Base-by-base conservation (phyloP, 306 rosid genomes). In the Luffa acutangula region DNA sequence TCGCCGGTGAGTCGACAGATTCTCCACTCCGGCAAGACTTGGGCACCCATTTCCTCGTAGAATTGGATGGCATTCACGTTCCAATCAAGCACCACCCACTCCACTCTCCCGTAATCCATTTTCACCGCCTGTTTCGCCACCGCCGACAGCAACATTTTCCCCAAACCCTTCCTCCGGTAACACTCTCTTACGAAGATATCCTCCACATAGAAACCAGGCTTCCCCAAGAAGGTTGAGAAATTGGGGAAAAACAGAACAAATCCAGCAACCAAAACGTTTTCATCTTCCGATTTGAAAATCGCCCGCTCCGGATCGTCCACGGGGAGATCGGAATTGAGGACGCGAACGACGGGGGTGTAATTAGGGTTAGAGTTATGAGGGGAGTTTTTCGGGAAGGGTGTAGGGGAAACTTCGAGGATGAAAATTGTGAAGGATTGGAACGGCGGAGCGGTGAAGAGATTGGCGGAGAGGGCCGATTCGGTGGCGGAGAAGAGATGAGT, bases 21-120 rank as follows among this genome's bases (percentile, higher is more conserved):
- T 90, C 96, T 87, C 97, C 94, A 94, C 17, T 92, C 94, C 52
- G 83, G 89, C 87, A 92, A 42, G 41, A 94, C 2, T 21, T 87
- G 82, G 5, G 98, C 97, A 54, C 97, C 98, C 91, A 94, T 90
- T 8, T 87, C 92, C 79, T 90, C 89, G 53, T 94, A 92, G 80
- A 94, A 92, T 58, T 25, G 87, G 8, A 92, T 94, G 1, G 97
- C 98, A 81, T 90, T 90, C 0, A 65, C 81, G 25, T 94, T 94
- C 97, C 98, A 88, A 76, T 94, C 97, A 15, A 94, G 93, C 79
- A 94, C 98, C 48, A 84, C 85, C 98, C 98, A 90, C 77, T 90
- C 94, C 54, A 92, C 98, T 63, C 96, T 88, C 18, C 96, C 97
- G 59, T 88, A 92, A 7, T 90, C 96, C 98, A 92, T 90, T 85